A percentile compares a stretch with the other conserved stretches of the same genome.
Evolutionary conservation across 495 filamentous ascomycete genomes (phyloP).

Genomic region (Tuber indicum): DNA sequence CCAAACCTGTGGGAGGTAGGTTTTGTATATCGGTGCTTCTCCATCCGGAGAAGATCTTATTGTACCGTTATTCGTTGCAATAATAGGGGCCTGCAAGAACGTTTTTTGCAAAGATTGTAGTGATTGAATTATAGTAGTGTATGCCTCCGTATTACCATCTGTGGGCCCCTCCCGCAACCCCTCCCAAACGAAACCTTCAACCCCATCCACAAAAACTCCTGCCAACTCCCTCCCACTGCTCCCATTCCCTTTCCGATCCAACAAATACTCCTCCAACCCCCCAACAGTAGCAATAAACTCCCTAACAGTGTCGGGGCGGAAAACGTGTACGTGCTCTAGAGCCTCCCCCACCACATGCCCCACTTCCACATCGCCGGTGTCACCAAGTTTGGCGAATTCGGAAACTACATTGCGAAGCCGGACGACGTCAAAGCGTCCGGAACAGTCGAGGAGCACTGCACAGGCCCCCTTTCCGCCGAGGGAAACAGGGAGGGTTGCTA

Average conservation of each 20-base stretch:
- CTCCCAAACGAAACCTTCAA: slow-evolving; percentile 3
- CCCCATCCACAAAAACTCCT: neutral
- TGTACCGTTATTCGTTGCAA: neutral
- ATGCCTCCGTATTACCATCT: neutral
- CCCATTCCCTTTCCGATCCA: slow-evolving; percentile 3
- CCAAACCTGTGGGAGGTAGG: neutral
- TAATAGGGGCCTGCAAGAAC: neutral
- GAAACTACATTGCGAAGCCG: slow-evolving; percentile 6
- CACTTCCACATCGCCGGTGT: neutral
- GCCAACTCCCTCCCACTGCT: neutral
- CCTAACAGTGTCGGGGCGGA: slow-evolving; percentile 5
- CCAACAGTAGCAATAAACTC: slow-evolving; percentile 11
- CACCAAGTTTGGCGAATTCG: neutral
- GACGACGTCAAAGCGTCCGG: slow-evolving; percentile 12
- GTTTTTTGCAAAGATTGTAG: neutral
- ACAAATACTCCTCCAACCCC: slow-evolving; percentile 9
- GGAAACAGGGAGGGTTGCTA: slow-evolving; percentile 6
- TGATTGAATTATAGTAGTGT: neutral
- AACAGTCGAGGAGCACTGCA: slow-evolving; percentile 12
- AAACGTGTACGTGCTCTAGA: slow-evolving; percentile 18
- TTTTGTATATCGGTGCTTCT: neutral
- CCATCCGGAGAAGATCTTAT: neutral
- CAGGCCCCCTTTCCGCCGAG: slow-evolving; percentile 7
- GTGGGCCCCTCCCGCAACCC: neutral
- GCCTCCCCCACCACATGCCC: slow-evolving; percentile 5